A percentile compares a stretch with the other conserved stretches of the same genome.
These are phyloP conservation scores for Mortierella alpina DNA, from an alignment of 192 early-diverging fungal genomes.

Conservation along the genomic window DNA sequence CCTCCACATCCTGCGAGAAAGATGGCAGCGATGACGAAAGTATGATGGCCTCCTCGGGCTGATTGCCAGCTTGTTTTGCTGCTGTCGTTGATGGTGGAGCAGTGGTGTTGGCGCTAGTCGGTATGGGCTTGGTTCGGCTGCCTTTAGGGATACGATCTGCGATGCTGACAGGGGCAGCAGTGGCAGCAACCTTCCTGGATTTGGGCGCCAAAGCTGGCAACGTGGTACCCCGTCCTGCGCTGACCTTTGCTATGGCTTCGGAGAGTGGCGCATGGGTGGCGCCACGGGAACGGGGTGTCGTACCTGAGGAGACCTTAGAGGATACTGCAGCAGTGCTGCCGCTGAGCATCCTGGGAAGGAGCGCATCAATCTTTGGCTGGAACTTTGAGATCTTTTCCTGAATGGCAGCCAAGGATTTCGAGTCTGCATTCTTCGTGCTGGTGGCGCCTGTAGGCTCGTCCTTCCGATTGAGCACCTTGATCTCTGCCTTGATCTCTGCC, in stretches of 20 bases:
- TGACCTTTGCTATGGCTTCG: background rate
- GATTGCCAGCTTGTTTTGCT: background rate
- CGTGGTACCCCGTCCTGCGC: background rate
- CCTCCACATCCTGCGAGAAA: background rate
- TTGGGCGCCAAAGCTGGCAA: background rate
- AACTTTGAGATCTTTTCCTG: slow-evolving; percentile 16
- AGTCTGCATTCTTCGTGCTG: background rate
- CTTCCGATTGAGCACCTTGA: background rate
- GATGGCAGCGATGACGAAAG: slow-evolving; percentile 24
- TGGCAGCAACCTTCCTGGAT: slow-evolving; percentile 1
- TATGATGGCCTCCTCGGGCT: slow-evolving; percentile 1
- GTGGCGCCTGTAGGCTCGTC: no score
- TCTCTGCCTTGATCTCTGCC: background rate
- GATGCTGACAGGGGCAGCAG: slow-evolving; percentile 9
- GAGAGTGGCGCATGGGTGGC: background rate
- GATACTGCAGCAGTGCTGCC: background rate
- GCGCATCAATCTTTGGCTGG: slow-evolving; percentile 16
- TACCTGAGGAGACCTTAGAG: background rate
- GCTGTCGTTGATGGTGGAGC: background rate
- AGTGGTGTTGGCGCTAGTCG: background rate
- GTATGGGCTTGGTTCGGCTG: slow-evolving; percentile 18
- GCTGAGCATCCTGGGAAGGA: slow-evolving; percentile 17
- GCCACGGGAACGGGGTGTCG: background rate
- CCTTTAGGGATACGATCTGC: slow-evolving; percentile 22
- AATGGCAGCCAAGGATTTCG: slow-evolving; percentile 3